A percentile compares a stretch with the other conserved stretches of the same genome.
Conservation (phyloP, 306 rosid species). For the Casuarina glauca region DNA sequence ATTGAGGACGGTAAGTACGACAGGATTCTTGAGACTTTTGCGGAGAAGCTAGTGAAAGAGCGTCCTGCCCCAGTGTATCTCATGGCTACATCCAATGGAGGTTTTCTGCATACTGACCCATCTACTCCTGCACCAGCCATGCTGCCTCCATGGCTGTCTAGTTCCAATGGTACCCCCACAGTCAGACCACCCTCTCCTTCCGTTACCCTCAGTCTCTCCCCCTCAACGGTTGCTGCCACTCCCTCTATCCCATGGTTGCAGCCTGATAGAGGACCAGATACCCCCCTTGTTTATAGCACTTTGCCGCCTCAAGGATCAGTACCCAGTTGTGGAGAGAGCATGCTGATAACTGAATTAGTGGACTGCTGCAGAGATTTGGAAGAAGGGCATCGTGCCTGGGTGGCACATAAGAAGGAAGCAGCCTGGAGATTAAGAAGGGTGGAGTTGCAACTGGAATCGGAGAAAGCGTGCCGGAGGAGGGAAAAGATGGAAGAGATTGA, state of each 20-base stretch:
- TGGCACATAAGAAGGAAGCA: slow-evolving; percentile 81
- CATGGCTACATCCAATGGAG: slow-evolving; percentile 80
- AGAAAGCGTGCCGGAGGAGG: slow-evolving; percentile 72
- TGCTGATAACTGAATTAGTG: slow-evolving; percentile 60
- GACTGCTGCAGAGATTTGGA: slow-evolving; percentile 92
- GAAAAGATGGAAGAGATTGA: slow-evolving; percentile 86
- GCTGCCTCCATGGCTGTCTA: slow-evolving; percentile 94
- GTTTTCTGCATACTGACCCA: slow-evolving; percentile 60
- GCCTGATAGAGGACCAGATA: slow-evolving; percentile 63
- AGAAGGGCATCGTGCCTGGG: slow-evolving; percentile 81
- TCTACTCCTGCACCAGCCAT: slow-evolving; percentile 47
- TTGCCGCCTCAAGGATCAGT: slow-evolving; percentile 55
- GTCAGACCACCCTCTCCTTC: slow-evolving; percentile 81
- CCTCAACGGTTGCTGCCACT: slow-evolving; percentile 69
- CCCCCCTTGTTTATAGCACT: slow-evolving; percentile 50
- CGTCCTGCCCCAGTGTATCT: slow-evolving; percentile 48
- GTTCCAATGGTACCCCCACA: slow-evolving; percentile 47
- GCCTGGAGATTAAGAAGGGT: slow-evolving; percentile 86
- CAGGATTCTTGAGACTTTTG: slow-evolving; percentile 68
- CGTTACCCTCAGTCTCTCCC: slow-evolving; percentile 76
- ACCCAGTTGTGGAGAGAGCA: slow-evolving; percentile 54
- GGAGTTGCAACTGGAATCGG: slow-evolving; percentile 88
- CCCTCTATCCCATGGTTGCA: slow-evolving; percentile 78
- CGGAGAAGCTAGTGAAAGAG: slow-evolving; percentile 65
- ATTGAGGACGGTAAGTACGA: slow-evolving; percentile 72